phyloP scores from a whole-genome alignment of 1,139 yeast genomes.

The Pichia inconspicua region DNA sequence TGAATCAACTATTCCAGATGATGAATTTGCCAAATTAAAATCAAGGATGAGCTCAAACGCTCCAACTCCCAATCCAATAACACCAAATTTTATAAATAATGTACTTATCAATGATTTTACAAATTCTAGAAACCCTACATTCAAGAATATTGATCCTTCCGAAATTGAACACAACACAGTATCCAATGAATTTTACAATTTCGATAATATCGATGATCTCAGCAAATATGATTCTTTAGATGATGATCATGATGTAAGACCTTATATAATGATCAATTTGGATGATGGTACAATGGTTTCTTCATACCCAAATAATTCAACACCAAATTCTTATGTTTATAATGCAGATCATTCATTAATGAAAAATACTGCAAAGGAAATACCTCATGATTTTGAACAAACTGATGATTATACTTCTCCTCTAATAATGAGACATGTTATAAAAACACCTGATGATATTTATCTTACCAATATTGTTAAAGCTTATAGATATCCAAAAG shows the following conservation, averaged over 20 bases:
- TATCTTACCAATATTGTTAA: slow-evolving; percentile 43
- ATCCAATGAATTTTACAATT: neutral
- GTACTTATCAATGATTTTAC: neutral
- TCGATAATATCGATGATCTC: neutral
- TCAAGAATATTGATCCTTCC: neutral
- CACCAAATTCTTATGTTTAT: slow-evolving; percentile 30
- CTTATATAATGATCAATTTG: slow-evolving; percentile 24
- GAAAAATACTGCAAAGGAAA: slow-evolving; percentile 25
- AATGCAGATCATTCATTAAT: slow-evolving; percentile 26
- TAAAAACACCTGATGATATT: slow-evolving; percentile 59
- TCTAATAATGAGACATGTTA: slow-evolving; percentile 48
- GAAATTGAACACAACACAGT: neutral
- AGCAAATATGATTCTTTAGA: slow-evolving; percentile 1
- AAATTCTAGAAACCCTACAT: neutral
- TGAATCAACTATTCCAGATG: slow-evolving; percentile 33
- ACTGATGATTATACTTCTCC: slow-evolving; percentile 44
- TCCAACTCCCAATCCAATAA: slow-evolving; percentile 35
- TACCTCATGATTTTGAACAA: slow-evolving; percentile 25
- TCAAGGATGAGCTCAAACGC: slow-evolving; percentile 48
- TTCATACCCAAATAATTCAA: slow-evolving; percentile 25
- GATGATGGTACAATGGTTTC: slow-evolving; percentile 25
- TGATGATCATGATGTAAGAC: slow-evolving; percentile 20
- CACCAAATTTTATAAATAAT: neutral
- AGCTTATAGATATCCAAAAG: slow-evolving; percentile 60
- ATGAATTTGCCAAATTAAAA: slow-evolving; percentile 53